Percentiles rank a stretch among this genome's conserved stretches.
phyloP scores from a whole-genome alignment of 2,329 filamentous ascomycete species.

The Dryadomyces quercus-mongolicae region DNA sequence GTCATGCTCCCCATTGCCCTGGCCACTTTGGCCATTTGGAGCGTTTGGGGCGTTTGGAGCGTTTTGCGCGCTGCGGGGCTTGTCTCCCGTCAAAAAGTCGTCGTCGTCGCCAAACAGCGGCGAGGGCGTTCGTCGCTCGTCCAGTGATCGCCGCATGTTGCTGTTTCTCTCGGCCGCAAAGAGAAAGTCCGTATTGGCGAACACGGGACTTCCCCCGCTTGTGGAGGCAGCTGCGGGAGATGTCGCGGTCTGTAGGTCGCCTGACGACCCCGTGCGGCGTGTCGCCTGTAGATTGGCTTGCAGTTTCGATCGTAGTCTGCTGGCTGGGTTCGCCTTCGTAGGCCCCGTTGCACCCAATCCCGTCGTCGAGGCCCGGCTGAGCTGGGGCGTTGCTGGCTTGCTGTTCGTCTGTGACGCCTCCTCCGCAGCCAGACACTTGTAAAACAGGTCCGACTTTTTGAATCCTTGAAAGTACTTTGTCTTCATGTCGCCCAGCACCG shows the following conservation, averaged over 20 bases:
- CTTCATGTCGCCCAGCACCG: slow-evolving; percentile 75
- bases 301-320: slow-evolving; percentile 1
- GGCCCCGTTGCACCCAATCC: neutral
- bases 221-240: slow-evolving; percentile 23
- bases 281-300: slow-evolving; percentile 10
- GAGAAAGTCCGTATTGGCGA: neutral
- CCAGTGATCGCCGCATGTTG: slow-evolving; percentile 52
- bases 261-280: slow-evolving; percentile 33
- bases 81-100: slow-evolving; percentile 26
- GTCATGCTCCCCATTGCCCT: slow-evolving; percentile 46
- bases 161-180: neutral
- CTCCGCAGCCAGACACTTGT: slow-evolving; percentile 87
- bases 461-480: slow-evolving; percentile 71
- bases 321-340: neutral
- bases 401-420: slow-evolving; percentile 42
- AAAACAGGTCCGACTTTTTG: slow-evolving; percentile 87
- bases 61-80: slow-evolving; percentile 2
- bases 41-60: no score
- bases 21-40: no score
- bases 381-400: neutral
- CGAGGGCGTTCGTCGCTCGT: slow-evolving; percentile 35
- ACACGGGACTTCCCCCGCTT: no score
- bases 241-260: slow-evolving; percentile 29
- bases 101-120: slow-evolving; percentile 80
- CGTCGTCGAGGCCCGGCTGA: neutral